Evolutionary conservation across 106 monocot species (phyloP).

Genomic region (Dioscorea zingiberensis): DNA sequence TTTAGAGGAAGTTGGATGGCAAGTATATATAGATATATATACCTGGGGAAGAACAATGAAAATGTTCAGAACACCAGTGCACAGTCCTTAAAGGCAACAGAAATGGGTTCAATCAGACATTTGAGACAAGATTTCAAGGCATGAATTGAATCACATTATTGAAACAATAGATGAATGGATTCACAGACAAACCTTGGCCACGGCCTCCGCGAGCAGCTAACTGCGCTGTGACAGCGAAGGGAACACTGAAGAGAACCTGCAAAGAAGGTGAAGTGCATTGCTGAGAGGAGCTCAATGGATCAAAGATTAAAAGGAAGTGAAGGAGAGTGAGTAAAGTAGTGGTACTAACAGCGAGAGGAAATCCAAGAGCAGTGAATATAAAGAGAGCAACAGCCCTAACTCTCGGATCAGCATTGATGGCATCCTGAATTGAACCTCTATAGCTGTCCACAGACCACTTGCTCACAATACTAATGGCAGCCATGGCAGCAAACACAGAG

Average conservation of each 20-base stretch:
- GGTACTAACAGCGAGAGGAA: conserved; percentile 20
- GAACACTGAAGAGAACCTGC: conserved; percentile 22
- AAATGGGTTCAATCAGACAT: no score
- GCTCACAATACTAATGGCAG: conserved; percentile 27
- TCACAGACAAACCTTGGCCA: conserved; percentile 13
- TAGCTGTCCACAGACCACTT: conserved; percentile 3
- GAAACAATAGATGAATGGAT: not conserved
- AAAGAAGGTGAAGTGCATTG: not conserved
- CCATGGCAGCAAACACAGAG: conserved; percentile 37
- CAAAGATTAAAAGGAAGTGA: no score
- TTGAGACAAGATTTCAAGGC: no score
- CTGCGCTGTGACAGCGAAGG: conserved; percentile 13
- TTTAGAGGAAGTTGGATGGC: not conserved
- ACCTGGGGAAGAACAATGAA: conserved; percentile 26
- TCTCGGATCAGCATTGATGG: conserved; percentile 5
- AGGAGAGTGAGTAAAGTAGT: no score
- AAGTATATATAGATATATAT: not conserved
- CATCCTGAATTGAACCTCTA: conserved; percentile 4
- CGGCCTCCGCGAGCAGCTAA: conserved; percentile 14
- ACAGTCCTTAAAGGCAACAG: conserved; percentile 9
- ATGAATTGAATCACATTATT: not conserved
- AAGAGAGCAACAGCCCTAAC: conserved; percentile 9
- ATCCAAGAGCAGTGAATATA: conserved; percentile 19
- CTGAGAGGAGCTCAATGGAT: not conserved
- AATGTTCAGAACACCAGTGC: conserved; percentile 20